A percentile compares a stretch with the other conserved stretches of the same genome.
Conservation (phyloP, 306 rosid species). For the Dryas alaskensis region DNA sequence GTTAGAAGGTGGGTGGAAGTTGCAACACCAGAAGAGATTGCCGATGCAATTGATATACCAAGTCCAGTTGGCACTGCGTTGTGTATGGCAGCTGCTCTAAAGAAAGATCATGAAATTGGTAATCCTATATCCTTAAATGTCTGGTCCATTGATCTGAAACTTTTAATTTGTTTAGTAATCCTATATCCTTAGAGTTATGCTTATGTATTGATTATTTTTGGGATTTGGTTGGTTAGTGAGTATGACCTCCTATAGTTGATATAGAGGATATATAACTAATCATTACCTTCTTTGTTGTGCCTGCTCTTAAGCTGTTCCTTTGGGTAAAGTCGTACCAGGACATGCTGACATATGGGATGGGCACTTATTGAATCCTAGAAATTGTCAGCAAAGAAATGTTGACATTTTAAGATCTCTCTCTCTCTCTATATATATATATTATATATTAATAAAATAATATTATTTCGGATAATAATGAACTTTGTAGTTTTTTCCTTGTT, state of each 20-base stretch:
- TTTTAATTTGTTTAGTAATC: not conserved
- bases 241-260: not conserved
- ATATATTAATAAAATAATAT: too few species aligned
- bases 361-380: not conserved
- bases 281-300: not conserved
- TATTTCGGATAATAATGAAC: not conserved
- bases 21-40: constrained; percentile 79
- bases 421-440: too few species aligned
- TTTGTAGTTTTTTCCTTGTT: not conserved
- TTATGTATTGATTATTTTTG: not conserved
- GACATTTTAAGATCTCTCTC: not conserved
- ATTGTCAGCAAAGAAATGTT: not conserved
- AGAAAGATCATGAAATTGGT: constrained; percentile 96
- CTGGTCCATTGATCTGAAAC: constrained; percentile 2
- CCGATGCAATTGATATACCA: constrained; percentile 75
- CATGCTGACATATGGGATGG: not conserved
- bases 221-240: not conserved
- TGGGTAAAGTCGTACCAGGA: not conserved
- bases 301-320: not conserved
- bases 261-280: not conserved
- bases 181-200: not conserved
- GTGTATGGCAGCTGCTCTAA: constrained; percentile 97
- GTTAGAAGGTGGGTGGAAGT: constrained; percentile 94
- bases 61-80: constrained; percentile 86
- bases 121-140: constrained; percentile 25